Conservation (phyloP, 108 stramenopile species). For the Skeletonema marinoi region DNA sequence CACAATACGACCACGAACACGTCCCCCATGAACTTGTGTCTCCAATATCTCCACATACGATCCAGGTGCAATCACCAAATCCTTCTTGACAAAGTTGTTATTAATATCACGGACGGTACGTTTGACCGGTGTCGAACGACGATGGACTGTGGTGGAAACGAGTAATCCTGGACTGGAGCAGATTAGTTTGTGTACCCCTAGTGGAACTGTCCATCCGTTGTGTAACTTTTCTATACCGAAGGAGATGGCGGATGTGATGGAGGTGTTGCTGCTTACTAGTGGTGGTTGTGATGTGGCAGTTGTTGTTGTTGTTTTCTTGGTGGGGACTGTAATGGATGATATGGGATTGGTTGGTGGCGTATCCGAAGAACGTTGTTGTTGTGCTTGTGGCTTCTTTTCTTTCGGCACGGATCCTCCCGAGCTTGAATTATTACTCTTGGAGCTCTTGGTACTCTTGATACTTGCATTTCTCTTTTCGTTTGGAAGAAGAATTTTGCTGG, state of each 20-base stretch:
- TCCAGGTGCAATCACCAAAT: conserved; percentile 18
- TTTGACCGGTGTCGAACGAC: conserved; percentile 15
- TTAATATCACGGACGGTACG: conserved; percentile 8
- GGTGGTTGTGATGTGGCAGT: neutral
- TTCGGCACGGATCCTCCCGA: neutral
- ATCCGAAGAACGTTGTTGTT: neutral
- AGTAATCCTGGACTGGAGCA: conserved; percentile 23
- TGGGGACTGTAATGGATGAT: neutral
- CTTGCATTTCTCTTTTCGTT: neutral
- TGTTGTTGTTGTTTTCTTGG: neutral
- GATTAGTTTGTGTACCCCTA: conserved; percentile 34
- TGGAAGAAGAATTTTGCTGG: neutral
- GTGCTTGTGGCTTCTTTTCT: neutral
- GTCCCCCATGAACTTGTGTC: conserved; percentile 30
- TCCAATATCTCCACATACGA: conserved; percentile 33
- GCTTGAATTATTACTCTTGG: neutral
- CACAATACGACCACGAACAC: conserved; percentile 25
- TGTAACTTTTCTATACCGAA: neutral
- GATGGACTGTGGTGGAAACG: conserved; percentile 26
- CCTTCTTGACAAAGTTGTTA: neutral
- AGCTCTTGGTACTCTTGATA: neutral
- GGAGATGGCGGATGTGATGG: conserved; percentile 6
- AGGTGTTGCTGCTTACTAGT: neutral
- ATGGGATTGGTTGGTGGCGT: neutral
- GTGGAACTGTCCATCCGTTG: conserved; percentile 36